phyloP scores from a whole-genome alignment of 106 monocot genomes.

The Platanthera zijinensis region DNA sequence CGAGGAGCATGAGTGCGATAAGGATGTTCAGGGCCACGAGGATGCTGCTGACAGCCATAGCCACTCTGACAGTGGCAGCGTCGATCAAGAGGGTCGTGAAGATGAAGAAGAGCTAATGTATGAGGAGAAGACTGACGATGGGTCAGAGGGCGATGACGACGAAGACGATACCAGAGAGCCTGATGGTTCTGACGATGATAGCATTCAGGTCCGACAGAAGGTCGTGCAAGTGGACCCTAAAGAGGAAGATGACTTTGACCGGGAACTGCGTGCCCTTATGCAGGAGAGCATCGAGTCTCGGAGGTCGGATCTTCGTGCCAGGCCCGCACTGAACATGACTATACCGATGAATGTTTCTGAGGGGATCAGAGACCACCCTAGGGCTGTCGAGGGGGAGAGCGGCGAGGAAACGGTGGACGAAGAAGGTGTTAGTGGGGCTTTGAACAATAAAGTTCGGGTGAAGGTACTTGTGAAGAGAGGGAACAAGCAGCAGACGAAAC shows the following conservation, averaged over 20 bases:
- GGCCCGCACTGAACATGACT: conserved; percentile 84
- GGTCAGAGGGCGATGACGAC: conserved; percentile 63
- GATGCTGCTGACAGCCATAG: conserved; percentile 79
- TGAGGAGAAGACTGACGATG: conserved; percentile 67
- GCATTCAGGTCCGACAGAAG: conserved; percentile 69
- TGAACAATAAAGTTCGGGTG: conserved; percentile 55
- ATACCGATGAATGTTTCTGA: conserved; percentile 94
- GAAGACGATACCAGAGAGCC: conserved; percentile 59
- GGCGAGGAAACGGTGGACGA: conserved; percentile 81
- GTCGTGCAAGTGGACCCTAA: conserved; percentile 61
- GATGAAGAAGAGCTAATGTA: conserved; percentile 61
- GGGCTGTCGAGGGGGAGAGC: conserved; percentile 60
- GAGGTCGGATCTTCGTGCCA: conserved; percentile 57
- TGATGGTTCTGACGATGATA: conserved; percentile 70
- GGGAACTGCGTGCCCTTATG: conserved; percentile 73
- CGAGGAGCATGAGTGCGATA: conserved; percentile 73
- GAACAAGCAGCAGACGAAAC: conserved; percentile 89
- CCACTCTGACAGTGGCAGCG: conserved; percentile 75
- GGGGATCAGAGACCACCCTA: conserved; percentile 54
- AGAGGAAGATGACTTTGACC: conserved; percentile 88
- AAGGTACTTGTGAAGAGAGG: conserved; percentile 91
- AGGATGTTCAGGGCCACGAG: conserved; percentile 42
- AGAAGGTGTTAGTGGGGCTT: conserved; percentile 40
- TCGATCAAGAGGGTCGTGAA: conserved; percentile 51
- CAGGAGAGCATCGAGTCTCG: conserved; percentile 94